A percentile compares a stretch with the other conserved stretches of the same genome.
Conservation (phyloP, 2,329 filamentous ascomycete genomes). For the Alternaria postmessia region DNA sequence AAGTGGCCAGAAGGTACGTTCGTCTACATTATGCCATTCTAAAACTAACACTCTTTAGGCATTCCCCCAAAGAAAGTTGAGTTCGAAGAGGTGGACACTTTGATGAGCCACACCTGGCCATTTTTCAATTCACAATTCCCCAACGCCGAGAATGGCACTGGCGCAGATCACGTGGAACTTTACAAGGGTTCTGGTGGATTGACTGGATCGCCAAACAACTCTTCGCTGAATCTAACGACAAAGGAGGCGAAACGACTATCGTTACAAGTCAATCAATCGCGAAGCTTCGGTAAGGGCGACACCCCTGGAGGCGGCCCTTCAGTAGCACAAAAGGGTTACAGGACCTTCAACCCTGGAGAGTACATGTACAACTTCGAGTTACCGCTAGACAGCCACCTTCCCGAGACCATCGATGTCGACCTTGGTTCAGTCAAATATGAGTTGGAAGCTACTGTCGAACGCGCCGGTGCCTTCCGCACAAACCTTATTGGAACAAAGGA, state of each 20-base stretch:
- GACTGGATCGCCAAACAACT: slow-evolving; percentile 57
- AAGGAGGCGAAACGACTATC: slow-evolving; percentile 74
- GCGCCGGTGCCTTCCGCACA: slow-evolving; percentile 87
- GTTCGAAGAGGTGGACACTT: slow-evolving; percentile 80
- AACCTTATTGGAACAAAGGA: slow-evolving; percentile 86
- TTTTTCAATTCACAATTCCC: slow-evolving; percentile 86
- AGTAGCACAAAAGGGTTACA: slow-evolving; percentile 80
- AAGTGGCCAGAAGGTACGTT: slow-evolving; percentile 87
- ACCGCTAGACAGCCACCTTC: slow-evolving; percentile 77
- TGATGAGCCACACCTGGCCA: slow-evolving; percentile 87
- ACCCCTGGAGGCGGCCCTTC: slow-evolving; percentile 62
- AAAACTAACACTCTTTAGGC: slow-evolving; percentile 55
- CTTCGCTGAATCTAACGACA: slow-evolving; percentile 54
- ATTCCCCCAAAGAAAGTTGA: slow-evolving; percentile 88
- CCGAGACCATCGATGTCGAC: slow-evolving; percentile 86
- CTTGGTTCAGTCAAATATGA: slow-evolving; percentile 89
- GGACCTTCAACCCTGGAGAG: slow-evolving; percentile 80
- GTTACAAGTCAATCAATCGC: slow-evolving; percentile 79
- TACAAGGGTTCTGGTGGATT: slow-evolving; percentile 55
- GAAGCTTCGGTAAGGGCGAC: slow-evolving; percentile 86
- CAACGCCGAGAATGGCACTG: slow-evolving; percentile 66
- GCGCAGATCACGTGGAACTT: slow-evolving; percentile 69
- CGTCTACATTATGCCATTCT: not conserved
- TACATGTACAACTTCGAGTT: slow-evolving; percentile 83
- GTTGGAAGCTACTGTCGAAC: slow-evolving; percentile 82